These are phyloP conservation scores for Symbiodinium natans DNA, from an alignment of 73 alveolate genomes.

Conservation along the genomic window DNA sequence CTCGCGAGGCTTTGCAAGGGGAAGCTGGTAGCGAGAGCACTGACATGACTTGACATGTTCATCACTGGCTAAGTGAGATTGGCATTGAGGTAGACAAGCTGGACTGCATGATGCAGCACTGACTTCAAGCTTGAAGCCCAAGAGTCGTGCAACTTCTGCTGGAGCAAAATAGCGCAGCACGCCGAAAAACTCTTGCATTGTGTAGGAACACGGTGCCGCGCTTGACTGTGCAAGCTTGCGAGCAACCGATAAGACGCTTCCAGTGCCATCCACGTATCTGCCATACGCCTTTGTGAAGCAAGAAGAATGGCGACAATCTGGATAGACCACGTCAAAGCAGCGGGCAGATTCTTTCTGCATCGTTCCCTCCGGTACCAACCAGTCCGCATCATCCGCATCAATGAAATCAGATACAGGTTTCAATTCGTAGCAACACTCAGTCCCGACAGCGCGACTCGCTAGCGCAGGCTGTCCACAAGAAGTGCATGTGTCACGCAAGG, in stretches of 20 bases:
- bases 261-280: slow-evolving; percentile 55
- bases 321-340: slow-evolving; percentile 49
- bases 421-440: neutral
- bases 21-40: slow-evolving; percentile 4
- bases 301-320: slow-evolving; percentile 29
- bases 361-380: slow-evolving; percentile 49
- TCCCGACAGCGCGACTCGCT: neutral
- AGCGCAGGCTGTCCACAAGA: slow-evolving; percentile 35
- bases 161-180: slow-evolving; percentile 46
- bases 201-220: neutral
- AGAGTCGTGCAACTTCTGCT: slow-evolving; percentile 37
- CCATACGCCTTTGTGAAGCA: slow-evolving; percentile 71
- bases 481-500: neutral
- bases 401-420: neutral
- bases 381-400: neutral
- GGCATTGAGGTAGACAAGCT: slow-evolving; percentile 29
- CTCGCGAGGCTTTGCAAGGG: slow-evolving; percentile 9
- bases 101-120: neutral
- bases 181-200: slow-evolving; percentile 53
- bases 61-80: neutral
- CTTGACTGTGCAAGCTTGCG: slow-evolving; percentile 1
- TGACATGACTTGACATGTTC: neutral
- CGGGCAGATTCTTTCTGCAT: slow-evolving; percentile 59
- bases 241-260: slow-evolving; percentile 22
- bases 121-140: slow-evolving; percentile 42